Percentiles rank a stretch among this genome's conserved stretches.
phyloP scores from a whole-genome alignment of 257 asterid species.

The Salvia hispanica region DNA sequence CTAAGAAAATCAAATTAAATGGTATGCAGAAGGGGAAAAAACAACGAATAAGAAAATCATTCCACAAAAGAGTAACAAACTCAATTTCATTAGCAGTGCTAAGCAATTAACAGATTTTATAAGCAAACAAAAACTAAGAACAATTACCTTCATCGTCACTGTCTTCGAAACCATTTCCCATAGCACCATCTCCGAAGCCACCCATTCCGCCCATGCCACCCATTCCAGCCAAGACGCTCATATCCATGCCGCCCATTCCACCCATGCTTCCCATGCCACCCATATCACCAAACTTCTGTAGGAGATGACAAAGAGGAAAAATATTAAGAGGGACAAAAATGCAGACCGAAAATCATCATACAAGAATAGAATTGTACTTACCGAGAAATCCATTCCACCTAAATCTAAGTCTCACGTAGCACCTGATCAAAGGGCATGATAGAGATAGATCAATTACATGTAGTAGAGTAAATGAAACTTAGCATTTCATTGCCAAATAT shows the following conservation, averaged over 20 bases:
- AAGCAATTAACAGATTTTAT: neutral
- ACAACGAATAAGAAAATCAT: neutral
- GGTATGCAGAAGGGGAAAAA: neutral
- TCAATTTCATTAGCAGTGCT: neutral
- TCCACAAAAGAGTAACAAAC: neutral
- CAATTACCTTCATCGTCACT: conserved; percentile 86
- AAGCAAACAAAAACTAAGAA: neutral
- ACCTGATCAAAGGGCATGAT: conserved; percentile 44
- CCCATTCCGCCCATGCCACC: conserved; percentile 45
- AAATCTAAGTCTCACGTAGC: conserved; percentile 70
- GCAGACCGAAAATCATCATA: neutral
- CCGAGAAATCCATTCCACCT: conserved; percentile 97
- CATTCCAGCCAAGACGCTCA: conserved; percentile 41
- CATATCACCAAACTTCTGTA: conserved; percentile 81
- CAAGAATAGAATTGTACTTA: conserved; percentile 31
- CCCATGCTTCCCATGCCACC: conserved; percentile 48
- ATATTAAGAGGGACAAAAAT: conserved; percentile 22
- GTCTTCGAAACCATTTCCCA: conserved; percentile 75
- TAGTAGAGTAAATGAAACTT: neutral
- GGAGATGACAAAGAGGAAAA: conserved; percentile 11
- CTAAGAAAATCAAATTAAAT: neutral
- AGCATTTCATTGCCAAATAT: neutral
- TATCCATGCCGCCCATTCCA: conserved; percentile 37
- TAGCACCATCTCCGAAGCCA: conserved; percentile 41
- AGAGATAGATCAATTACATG: neutral